These are phyloP conservation scores for Entophlyctis luteolus DNA, from an alignment of 192 early-diverging fungal genomes.

Conservation along the genomic window DNA sequence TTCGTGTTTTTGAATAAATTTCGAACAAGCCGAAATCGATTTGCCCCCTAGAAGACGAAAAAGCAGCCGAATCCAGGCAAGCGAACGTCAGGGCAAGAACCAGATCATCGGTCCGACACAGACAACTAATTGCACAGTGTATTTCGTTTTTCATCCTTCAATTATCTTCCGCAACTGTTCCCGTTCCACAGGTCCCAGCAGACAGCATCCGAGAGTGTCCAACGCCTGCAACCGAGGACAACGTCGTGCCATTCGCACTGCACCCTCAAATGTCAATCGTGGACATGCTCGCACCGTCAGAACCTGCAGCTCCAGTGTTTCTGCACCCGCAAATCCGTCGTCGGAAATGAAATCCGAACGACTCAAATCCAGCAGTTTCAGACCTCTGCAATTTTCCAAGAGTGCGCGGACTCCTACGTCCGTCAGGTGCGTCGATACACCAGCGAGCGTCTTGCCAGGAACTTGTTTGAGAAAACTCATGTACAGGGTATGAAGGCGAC, in stretches of 20 bases:
- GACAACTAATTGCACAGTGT: too few species aligned
- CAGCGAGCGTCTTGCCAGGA: not conserved
- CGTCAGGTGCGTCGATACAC: not conserved
- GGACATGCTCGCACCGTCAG: slow-evolving; percentile 17
- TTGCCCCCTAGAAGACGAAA: too few species aligned
- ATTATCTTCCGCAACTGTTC: slow-evolving; percentile 16
- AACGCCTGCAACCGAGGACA: slow-evolving; percentile 15
- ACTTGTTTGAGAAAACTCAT: slow-evolving; percentile 17
- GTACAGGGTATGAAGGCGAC: slow-evolving; percentile 25
- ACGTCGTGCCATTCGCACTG: not conserved
- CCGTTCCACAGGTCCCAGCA: slow-evolving; percentile 8
- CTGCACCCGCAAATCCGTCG: slow-evolving; percentile 18
- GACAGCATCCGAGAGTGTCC: slow-evolving; percentile 21
- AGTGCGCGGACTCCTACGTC: slow-evolving; percentile 21
- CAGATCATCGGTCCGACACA: too few species aligned
- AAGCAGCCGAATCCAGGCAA: too few species aligned
- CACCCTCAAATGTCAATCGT: slow-evolving; percentile 6
- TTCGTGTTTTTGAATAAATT: too few species aligned
- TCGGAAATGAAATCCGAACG: slow-evolving; percentile 24
- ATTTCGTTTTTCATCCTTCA: slow-evolving; percentile 4
- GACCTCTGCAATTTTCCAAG: not conserved
- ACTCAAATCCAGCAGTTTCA: slow-evolving; percentile 30
- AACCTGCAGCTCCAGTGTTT: slow-evolving; percentile 23
- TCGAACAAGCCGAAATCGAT: too few species aligned
- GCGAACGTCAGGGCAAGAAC: too few species aligned